Evolutionary conservation across 441 rosid species (phyloP), one percentile per base, ranked within the genome.

Genomic region (Pelargonium fulgidum): DNA sequence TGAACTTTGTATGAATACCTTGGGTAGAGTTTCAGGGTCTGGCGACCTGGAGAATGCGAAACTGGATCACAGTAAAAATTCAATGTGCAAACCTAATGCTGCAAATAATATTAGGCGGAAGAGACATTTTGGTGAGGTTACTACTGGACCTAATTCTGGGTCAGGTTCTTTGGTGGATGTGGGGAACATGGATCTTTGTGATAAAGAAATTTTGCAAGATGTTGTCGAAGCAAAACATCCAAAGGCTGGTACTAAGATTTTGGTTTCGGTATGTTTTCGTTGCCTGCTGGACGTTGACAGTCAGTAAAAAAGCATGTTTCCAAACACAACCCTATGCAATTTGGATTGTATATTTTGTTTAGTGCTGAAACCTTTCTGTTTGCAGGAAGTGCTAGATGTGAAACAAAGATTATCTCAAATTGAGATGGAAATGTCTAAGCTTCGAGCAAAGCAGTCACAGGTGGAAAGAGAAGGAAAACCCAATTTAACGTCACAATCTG

Each of bases 361-460:
- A 63, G 11, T 4, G 33, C 47, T 26, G 20, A 17, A 68, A 45
- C 64, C 45, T 66, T 75, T 33, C 69, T 67, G 64, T 66, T 29
- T 52, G 71, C 69, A 77, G 83, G 81, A 79, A 66, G 73, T 79
- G 45, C 62, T 42, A 61, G 73, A 42, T 69, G 42, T 79, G 67
- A 79, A 77, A 73, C 75, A 82, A 75, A 81, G 80, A 72, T 41
- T 79, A 75, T 70, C 52, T 48, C 77, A 77, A 69, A 71, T 78
- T 16, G 80, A 81, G 62, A 44, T 59, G 72, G 78, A 70, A 72
- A 71, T 82, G 44, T 41, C 14, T 52, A 74, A 74, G 52, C 12
- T 44, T 50, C 75, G 68, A 64, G 50, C 79, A 11, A 79, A 77
- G 77, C 77, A 66, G 70, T 1, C 42, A 70, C 72, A 75, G 67